Evolutionary conservation across 2,329 filamentous ascomycete species (phyloP).

Genomic region (Aspergillus sp.): DNA sequence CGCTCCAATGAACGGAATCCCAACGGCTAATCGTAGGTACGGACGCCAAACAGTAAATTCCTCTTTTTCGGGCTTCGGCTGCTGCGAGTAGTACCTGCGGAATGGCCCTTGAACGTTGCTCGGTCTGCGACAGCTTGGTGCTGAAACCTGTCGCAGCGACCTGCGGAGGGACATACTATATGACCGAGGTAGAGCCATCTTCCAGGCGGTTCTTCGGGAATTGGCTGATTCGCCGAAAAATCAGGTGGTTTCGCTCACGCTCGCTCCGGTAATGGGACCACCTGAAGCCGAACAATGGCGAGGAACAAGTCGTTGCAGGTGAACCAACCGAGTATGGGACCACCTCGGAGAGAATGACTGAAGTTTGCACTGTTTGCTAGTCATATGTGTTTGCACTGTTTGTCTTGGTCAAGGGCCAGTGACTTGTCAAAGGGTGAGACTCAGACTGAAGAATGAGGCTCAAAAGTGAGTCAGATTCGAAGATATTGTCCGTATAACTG

Average conservation of each 20-base stretch:
- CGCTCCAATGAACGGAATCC: conserved; percentile 53
- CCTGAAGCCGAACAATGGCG: conserved; percentile 4
- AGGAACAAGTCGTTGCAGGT: conserved; percentile 8
- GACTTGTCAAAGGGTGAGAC: neutral
- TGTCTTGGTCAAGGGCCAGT: neutral
- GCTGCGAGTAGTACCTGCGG: conserved; percentile 6
- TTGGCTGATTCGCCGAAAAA: conserved; percentile 22
- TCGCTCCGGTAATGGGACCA: conserved; percentile 15
- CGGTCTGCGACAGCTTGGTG: conserved; percentile 28
- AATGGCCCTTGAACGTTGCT: conserved; percentile 25
- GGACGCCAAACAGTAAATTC: conserved; percentile 49
- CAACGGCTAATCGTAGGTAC: conserved; percentile 54
- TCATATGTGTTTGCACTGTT: conserved; percentile 8
- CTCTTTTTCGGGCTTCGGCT: conserved; percentile 28
- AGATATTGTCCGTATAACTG: neutral
- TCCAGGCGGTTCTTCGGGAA: conserved; percentile 19
- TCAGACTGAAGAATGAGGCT: conserved; percentile 8
- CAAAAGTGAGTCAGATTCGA: conserved; percentile 14
- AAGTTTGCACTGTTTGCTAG: conserved; percentile 23
- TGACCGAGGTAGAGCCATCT: conserved; percentile 39
- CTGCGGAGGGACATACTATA: conserved; percentile 39
- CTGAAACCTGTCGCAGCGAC: conserved; percentile 33
- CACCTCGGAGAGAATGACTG: conserved; percentile 14
- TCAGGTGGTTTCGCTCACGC: conserved; percentile 23
- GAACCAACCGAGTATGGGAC: conserved; percentile 24